Evolutionary conservation across 2,329 filamentous ascomycete species (phyloP).

Genomic region (Fusarium abutilonis): DNA sequence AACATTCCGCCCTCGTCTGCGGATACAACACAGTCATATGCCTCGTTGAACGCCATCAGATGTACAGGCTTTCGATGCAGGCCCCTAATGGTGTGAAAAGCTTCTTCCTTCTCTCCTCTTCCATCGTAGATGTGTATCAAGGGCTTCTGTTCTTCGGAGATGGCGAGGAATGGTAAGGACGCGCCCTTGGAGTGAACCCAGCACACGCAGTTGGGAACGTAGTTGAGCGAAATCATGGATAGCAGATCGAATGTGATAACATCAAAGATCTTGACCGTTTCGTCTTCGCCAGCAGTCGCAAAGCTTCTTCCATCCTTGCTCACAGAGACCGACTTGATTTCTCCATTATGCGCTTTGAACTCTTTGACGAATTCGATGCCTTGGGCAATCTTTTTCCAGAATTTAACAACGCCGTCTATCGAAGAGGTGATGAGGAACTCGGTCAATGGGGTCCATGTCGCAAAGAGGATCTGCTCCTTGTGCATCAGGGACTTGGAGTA

Average conservation of each 20-base stretch:
- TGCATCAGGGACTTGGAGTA: constrained; percentile 99
- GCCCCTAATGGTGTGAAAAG: constrained; percentile 79
- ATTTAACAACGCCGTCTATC: constrained; percentile 95
- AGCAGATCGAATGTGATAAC: constrained; percentile 89
- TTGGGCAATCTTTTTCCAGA: constrained; percentile 95
- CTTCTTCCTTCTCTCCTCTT: constrained; percentile 78
- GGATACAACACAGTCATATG: constrained; percentile 90
- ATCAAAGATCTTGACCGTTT: constrained; percentile 82
- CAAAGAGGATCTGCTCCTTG: constrained; percentile 90
- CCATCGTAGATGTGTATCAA: constrained; percentile 88
- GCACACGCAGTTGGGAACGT: constrained; percentile 80
- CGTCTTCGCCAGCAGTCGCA: constrained; percentile 84
- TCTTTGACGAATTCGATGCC: constrained; percentile 99
- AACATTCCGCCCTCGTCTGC: constrained; percentile 92
- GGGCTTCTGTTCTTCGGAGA: constrained; percentile 78
- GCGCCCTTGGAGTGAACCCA: constrained; percentile 91
- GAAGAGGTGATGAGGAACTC: constrained; percentile 97
- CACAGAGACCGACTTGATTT: constrained; percentile 83
- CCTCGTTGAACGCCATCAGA: constrained; percentile 88
- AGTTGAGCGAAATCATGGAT: constrained; percentile 81
- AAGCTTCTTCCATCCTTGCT: constrained; percentile 94
- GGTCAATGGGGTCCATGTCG: constrained; percentile 87
- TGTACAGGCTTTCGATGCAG: constrained; percentile 86
- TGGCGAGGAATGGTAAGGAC: constrained; percentile 85
- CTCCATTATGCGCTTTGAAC: constrained; percentile 88